A percentile compares a stretch with the other conserved stretches of the same genome.
These are phyloP conservation scores for Flaveria brownii DNA, from an alignment of 129 eudicot species.

Conservation along the genomic window DNA sequence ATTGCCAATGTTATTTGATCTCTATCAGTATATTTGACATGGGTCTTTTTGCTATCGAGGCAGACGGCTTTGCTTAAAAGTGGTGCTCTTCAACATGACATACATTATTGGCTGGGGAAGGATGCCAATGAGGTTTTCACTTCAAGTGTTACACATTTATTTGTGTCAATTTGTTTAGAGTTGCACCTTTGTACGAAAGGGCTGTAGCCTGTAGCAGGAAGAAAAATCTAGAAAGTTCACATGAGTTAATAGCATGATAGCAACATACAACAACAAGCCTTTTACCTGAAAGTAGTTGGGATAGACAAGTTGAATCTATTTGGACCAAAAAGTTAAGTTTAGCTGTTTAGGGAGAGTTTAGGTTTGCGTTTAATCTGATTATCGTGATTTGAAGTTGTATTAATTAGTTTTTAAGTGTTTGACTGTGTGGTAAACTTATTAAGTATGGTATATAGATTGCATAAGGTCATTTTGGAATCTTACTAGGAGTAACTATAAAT, in stretches of 20 bases:
- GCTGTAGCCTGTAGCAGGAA: background rate
- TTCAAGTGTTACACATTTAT: slow-evolving; percentile 8
- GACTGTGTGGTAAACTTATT: too few relatives aligned
- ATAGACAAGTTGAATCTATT: slow-evolving; percentile 3
- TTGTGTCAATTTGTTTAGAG: slow-evolving; percentile 5
- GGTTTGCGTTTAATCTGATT: background rate
- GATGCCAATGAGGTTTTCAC: slow-evolving; percentile 58
- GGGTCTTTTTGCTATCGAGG: slow-evolving; percentile 23
- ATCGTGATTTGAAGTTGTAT: background rate
- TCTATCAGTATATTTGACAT: slow-evolving; percentile 23
- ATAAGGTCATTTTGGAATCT: background rate
- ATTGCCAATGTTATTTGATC: slow-evolving; percentile 1
- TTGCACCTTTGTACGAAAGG: background rate
- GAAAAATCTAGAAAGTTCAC: background rate
- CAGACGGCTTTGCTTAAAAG: slow-evolving; percentile 62
- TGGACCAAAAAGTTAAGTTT: background rate
- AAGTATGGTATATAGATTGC: too few relatives aligned
- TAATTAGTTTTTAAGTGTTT: background rate
- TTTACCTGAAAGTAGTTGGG: background rate
- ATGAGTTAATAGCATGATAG: slow-evolving; percentile 1
- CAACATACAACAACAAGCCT: background rate
- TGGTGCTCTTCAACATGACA: slow-evolving; percentile 57
- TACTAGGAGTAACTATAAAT: background rate
- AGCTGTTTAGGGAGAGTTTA: background rate
- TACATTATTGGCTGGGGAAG: slow-evolving; percentile 81